Conservation (phyloP, 257 asterid genomes). For the Solanum chilense region DNA sequence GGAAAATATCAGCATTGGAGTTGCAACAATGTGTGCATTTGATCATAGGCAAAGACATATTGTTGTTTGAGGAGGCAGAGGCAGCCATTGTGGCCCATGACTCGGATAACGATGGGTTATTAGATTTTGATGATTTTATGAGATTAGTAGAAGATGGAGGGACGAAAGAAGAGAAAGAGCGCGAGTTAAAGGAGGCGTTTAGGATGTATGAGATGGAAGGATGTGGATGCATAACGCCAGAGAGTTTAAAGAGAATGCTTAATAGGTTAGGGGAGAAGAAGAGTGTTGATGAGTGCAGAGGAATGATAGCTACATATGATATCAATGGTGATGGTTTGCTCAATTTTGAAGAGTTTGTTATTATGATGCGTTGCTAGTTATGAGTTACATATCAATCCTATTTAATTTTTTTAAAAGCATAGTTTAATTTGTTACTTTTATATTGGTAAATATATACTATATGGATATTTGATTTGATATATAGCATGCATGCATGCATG, state of each 20-base stretch:
- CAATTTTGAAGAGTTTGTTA: slow-evolving; percentile 46
- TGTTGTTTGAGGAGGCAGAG: slow-evolving; percentile 26
- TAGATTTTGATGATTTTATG: slow-evolving; percentile 40
- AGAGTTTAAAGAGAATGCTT: slow-evolving; percentile 54
- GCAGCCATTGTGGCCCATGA: slow-evolving; percentile 24
- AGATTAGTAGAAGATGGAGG: slow-evolving; percentile 36
- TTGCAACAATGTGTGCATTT: slow-evolving; percentile 8
- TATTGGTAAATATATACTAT: neutral
- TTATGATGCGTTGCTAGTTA: slow-evolving; percentile 40
- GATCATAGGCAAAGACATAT: slow-evolving; percentile 5
- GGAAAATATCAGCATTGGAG: slow-evolving; percentile 19
- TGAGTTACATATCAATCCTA: neutral
- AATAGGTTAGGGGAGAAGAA: slow-evolving; percentile 39
- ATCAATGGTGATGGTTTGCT: slow-evolving; percentile 58
- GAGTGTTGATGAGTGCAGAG: slow-evolving; percentile 31
- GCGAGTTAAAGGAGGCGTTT: slow-evolving; percentile 45
- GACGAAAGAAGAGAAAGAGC: slow-evolving; percentile 37
- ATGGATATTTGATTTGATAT: neutral
- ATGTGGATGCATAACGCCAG: slow-evolving; percentile 41
- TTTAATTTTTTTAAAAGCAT: neutral
- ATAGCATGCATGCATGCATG: too few relatives aligned
- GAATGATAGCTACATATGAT: slow-evolving; percentile 50
- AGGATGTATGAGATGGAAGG: slow-evolving; percentile 48
- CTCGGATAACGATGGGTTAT: slow-evolving; percentile 36
- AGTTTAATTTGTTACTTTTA: neutral